phyloP scores from a whole-genome alignment of 495 filamentous ascomycete genomes.

The Aspergillus bertholletiae region DNA sequence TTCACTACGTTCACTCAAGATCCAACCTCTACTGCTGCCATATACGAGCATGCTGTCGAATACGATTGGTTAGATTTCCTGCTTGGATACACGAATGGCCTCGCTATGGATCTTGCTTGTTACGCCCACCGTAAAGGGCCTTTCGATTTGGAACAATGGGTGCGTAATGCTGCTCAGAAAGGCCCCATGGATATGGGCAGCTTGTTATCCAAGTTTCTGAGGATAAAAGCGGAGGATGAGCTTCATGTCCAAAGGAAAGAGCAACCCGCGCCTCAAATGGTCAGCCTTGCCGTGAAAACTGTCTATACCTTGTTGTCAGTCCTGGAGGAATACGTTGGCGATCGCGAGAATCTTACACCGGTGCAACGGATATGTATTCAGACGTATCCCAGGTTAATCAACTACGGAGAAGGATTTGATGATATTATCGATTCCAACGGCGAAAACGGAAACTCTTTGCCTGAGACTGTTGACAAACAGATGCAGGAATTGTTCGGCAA shows the following conservation, averaged over 20 bases:
- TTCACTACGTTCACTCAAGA: conserved; percentile 74
- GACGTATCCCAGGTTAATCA: conserved; percentile 91
- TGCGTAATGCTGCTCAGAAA: conserved; percentile 59
- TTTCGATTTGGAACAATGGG: conserved; percentile 81
- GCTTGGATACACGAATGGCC: conserved; percentile 67
- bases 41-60: conserved; percentile 76
- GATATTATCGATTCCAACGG: conserved; percentile 86
- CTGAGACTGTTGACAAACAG: conserved; percentile 71
- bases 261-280: conserved; percentile 56
- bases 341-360: conserved; percentile 52
- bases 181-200: conserved; percentile 56
- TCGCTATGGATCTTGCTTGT: conserved; percentile 85
- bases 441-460: conserved; percentile 70
- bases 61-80: conserved; percentile 82
- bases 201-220: conserved; percentile 68
- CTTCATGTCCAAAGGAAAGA: conserved; percentile 63
- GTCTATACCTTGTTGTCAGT: conserved; percentile 78
- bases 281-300: conserved; percentile 77
- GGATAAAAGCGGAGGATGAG: conserved; percentile 81
- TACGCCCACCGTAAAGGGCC: conserved; percentile 78
- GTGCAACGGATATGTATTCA: conserved; percentile 87
- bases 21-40: conserved; percentile 68
- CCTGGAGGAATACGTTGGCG: conserved; percentile 62
- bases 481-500: conserved; percentile 97
- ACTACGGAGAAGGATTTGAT: conserved; percentile 88